Evolutionary conservation across 306 rosid species (phyloP).

Genomic region (Glycine soja): DNA sequence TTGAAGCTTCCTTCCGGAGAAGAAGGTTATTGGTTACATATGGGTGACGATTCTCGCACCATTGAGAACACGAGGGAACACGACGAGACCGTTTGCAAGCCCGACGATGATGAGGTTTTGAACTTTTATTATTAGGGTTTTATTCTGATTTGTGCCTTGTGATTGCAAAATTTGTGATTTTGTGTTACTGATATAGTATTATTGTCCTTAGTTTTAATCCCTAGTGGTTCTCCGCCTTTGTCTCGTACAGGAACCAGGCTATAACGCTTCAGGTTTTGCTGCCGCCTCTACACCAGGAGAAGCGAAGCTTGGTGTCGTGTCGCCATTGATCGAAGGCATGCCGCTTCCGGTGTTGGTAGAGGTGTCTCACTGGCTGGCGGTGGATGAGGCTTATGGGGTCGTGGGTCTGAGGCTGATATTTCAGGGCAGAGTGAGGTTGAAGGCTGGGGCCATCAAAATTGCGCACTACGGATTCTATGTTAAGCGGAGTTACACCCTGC

Average conservation of each 20-base stretch:
- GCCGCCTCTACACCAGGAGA: conserved; percentile 61
- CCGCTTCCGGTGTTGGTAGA: conserved; percentile 69
- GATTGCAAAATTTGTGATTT: too few species aligned
- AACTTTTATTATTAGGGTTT: too few species aligned
- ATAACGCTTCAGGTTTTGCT: conserved; percentile 71
- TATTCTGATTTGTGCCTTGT: too few species aligned
- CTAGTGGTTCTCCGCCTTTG: conserved; percentile 60
- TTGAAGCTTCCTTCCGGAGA: too few species aligned
- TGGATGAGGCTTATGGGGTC: conserved; percentile 72
- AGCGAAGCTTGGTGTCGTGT: conserved; percentile 64
- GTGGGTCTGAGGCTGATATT: conserved; percentile 64
- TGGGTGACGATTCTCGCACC: too few species aligned
- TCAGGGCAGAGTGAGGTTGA: conserved; percentile 81
- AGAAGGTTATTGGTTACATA: too few species aligned
- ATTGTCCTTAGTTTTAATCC: too few species aligned
- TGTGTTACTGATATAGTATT: too few species aligned
- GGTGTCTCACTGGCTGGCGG: conserved; percentile 59
- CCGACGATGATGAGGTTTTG: too few species aligned
- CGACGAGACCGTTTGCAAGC: too few species aligned
- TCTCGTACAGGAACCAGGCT: conserved; percentile 68
- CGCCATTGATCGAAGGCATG: conserved; percentile 79
- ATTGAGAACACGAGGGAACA: too few species aligned
- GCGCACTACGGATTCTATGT: conserved; percentile 65
- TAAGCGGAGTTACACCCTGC: conserved; percentile 59
- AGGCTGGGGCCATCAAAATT: conserved; percentile 61